A percentile compares a stretch with the other conserved stretches of the same genome.
Conservation (phyloP, 306 rosid genomes). For the Gynostemma pentaphyllum region DNA sequence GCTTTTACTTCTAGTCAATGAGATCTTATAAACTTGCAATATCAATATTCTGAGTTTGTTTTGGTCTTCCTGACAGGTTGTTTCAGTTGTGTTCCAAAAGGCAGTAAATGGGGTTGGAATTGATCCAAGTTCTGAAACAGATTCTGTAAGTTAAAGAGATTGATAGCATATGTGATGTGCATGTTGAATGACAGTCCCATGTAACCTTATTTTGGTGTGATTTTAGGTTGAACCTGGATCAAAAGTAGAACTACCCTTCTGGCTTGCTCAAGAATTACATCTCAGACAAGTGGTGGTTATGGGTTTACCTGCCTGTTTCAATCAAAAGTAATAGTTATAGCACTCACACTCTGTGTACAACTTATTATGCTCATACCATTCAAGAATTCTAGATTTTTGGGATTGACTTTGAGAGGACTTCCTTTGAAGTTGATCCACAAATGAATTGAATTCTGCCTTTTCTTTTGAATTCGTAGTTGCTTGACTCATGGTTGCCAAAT, state of each 20-base stretch:
- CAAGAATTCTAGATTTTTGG: neutral
- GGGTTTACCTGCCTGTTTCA: constrained; percentile 63
- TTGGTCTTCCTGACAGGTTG: constrained; percentile 33
- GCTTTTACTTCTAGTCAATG: neutral
- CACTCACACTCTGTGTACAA: neutral
- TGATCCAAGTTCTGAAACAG: constrained; percentile 73
- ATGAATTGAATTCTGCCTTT: neutral
- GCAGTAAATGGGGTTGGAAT: constrained; percentile 76
- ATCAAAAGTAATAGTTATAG: constrained; percentile 47
- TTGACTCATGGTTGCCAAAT: neutral
- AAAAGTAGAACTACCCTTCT: constrained; percentile 81
- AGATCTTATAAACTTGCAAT: constrained; percentile 4
- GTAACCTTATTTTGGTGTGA: constrained; percentile 20
- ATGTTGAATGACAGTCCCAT: constrained; percentile 11
- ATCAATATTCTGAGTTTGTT: constrained; percentile 8
- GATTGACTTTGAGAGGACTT: neutral
- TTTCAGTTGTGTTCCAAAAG: constrained; percentile 61
- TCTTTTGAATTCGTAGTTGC: neutral
- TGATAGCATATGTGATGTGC: neutral
- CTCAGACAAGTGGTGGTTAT: constrained; percentile 56
- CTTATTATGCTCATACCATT: neutral
- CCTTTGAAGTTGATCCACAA: neutral
- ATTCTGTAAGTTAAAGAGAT: constrained; percentile 41
- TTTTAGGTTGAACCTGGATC: constrained; percentile 85
- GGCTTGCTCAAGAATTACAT: constrained; percentile 88